These are phyloP conservation scores for Corynespora cassiicola DNA, from an alignment of 2,329 filamentous ascomycete genomes.

Conservation along the genomic window DNA sequence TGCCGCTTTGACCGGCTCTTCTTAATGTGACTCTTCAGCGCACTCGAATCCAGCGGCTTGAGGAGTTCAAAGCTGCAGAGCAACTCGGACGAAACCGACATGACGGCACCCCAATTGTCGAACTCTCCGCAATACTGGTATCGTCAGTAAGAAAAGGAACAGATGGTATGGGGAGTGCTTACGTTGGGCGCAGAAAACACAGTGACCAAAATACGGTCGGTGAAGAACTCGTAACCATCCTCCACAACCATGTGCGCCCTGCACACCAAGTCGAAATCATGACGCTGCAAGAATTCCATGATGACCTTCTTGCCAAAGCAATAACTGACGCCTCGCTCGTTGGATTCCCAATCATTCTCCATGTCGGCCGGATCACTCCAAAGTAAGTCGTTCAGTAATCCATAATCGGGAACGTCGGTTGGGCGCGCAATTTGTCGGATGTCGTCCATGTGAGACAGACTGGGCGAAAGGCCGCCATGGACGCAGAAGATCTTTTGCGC, in stretches of 20 bases:
- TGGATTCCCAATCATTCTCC: constrained; percentile 97
- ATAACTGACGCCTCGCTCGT: constrained; percentile 95
- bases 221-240: constrained; percentile 99
- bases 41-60: constrained; percentile 94
- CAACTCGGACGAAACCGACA: constrained; percentile 93
- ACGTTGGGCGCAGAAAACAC: constrained; percentile 98
- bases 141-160: constrained; percentile 19
- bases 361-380: constrained; percentile 99
- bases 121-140: constrained; percentile 94
- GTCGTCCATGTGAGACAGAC: constrained; percentile 95
- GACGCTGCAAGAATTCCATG: constrained; percentile 89
- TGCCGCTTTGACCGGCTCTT: constrained; percentile 94
- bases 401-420: constrained; percentile 97
- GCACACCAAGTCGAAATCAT: constrained; percentile 97
- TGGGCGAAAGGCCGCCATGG: constrained; percentile 91
- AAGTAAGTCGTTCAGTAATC: constrained; percentile 89
- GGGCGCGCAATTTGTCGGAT: constrained; percentile 95
- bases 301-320: constrained; percentile 99
- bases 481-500: constrained; percentile 98
- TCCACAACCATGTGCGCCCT: constrained; percentile 99
- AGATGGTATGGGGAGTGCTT: constrained; percentile 53
- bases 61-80: constrained; percentile 97
- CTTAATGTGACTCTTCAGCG: constrained; percentile 98
- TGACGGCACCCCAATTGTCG: constrained; percentile 98
- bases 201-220: constrained; percentile 90